These are phyloP conservation scores for Arthrobotrys megalospora DNA, from an alignment of 2,329 filamentous ascomycete species.

Conservation along the genomic window DNA sequence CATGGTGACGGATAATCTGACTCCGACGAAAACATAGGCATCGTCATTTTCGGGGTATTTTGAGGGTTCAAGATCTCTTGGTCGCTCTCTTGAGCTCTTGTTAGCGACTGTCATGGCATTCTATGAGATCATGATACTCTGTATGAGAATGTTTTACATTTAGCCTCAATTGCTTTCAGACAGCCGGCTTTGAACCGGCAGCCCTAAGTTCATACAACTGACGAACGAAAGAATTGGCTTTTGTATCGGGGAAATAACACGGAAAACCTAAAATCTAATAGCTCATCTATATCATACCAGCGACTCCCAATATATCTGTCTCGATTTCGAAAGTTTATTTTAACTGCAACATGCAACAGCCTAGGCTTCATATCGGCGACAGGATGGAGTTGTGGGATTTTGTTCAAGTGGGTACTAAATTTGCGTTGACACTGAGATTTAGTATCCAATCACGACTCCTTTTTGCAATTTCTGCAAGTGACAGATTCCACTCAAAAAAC, in stretches of 20 bases:
- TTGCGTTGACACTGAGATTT: not conserved
- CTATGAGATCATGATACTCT: conserved; percentile 42
- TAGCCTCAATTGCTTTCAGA: conserved; percentile 48
- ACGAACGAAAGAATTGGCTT: not conserved
- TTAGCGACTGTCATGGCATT: conserved; percentile 23
- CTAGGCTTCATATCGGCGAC: not conserved
- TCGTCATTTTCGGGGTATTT: conserved; percentile 4
- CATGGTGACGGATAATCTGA: conserved; percentile 24
- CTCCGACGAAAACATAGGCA: conserved; percentile 2
- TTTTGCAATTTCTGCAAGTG: not conserved
- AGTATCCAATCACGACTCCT: not conserved
- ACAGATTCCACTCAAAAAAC: not conserved
- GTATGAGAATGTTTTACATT: conserved; percentile 38
- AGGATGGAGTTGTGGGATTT: conserved; percentile 7
- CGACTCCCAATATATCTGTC: not conserved
- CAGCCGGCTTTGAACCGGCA: conserved; percentile 47
- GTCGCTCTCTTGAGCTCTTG: conserved; percentile 20
- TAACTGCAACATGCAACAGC: not conserved
- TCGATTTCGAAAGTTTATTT: not conserved
- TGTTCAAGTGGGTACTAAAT: not conserved
- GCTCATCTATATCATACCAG: conserved; percentile 14
- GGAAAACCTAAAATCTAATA: conserved; percentile 10
- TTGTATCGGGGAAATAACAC: conserved; percentile 15
- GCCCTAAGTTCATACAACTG: conserved; percentile 24
- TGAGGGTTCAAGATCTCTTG: not conserved